Evolutionary conservation across 805 yeast species (phyloP).

Genomic region (Isabelozyma gotoi): DNA sequence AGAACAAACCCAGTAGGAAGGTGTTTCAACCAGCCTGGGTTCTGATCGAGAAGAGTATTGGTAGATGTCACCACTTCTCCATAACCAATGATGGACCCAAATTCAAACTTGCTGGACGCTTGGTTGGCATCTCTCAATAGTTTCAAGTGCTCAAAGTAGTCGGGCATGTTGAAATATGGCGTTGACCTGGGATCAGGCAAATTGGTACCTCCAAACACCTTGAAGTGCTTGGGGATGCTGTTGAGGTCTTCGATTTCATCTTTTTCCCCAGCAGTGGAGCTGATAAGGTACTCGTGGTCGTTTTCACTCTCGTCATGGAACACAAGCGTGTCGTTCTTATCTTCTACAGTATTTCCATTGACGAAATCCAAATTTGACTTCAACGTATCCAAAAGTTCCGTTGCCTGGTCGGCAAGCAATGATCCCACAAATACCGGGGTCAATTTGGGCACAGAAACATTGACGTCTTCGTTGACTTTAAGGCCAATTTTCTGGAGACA

Average conservation of each 20-base stretch:
- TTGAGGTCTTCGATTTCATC: conserved; percentile 47
- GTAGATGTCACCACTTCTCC: conserved; percentile 93
- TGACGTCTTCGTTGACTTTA: conserved; percentile 55
- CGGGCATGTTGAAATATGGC: conserved; percentile 67
- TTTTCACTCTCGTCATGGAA: conserved; percentile 40
- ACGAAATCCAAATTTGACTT: conserved; percentile 34
- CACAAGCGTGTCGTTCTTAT: conserved; percentile 56
- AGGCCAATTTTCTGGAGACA: conserved; percentile 64
- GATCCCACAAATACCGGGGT: conserved; percentile 66
- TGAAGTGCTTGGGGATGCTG: conserved; percentile 53
- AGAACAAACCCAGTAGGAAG: conserved; percentile 72
- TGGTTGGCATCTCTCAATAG: conserved; percentile 15
- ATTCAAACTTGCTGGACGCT: conserved; percentile 7
- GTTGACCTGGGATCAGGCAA: conserved; percentile 56
- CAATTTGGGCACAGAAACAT: conserved; percentile 56
- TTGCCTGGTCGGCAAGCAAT: conserved; percentile 27
- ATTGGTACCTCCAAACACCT: conserved; percentile 39
- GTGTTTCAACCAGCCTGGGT: conserved; percentile 53
- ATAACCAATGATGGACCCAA: conserved; percentile 70
- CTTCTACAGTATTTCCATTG: conserved; percentile 38
- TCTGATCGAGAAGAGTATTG: conserved; percentile 71
- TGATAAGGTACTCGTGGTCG: conserved; percentile 14
- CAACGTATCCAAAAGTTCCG: conserved; percentile 38
- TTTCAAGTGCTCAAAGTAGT: conserved; percentile 53
- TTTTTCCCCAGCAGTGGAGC: conserved; percentile 5